phyloP scores from a whole-genome alignment of 2,329 filamentous ascomycete species.

The Fusarium nygamai region DNA sequence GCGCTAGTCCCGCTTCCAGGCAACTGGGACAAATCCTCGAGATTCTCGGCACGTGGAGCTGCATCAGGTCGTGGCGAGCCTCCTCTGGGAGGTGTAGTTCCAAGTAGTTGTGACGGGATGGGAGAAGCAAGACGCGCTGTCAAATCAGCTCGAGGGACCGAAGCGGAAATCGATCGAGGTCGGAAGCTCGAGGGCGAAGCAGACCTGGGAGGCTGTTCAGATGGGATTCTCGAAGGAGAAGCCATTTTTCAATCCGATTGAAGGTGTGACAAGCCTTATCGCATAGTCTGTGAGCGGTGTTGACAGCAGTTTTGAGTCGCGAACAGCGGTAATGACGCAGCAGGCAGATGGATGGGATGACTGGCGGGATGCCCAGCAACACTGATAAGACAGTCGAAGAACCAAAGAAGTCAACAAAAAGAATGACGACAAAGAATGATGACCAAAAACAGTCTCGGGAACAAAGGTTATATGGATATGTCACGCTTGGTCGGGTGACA shows the following conservation, averaged over 20 bases:
- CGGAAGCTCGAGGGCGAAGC: constrained; percentile 60
- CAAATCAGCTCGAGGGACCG: constrained; percentile 66
- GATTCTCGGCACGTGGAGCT: constrained; percentile 29
- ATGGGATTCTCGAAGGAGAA: constrained; percentile 51
- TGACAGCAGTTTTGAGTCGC: constrained; percentile 10
- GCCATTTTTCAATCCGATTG: constrained; percentile 46
- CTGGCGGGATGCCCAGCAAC: constrained; percentile 7
- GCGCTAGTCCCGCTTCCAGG: constrained; percentile 71
- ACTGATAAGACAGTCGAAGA: constrained; percentile 14
- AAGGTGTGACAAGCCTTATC: constrained; percentile 36
- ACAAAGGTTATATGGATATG: constrained; percentile 15
- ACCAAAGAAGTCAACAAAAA: constrained; percentile 14
- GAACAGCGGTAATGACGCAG: constrained; percentile 28
- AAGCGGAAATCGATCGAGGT: constrained; percentile 59
- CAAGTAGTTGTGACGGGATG: constrained; percentile 54
- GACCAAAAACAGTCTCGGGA: constrained; percentile 19
- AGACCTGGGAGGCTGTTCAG: constrained; percentile 53
- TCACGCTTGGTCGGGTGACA: constrained; percentile 31
- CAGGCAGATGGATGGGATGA: background rate
- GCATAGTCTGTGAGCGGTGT: constrained; percentile 36
- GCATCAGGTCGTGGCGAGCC: constrained; percentile 46
- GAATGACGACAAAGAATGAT: constrained; percentile 30
- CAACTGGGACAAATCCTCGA: constrained; percentile 68
- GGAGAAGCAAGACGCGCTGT: constrained; percentile 71
- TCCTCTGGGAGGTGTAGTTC: constrained; percentile 51